Evolutionary conservation across 331 rosid species (phyloP), one percentile per base, ranked within the genome.

Genomic region (Rosa hybrid): DNA sequence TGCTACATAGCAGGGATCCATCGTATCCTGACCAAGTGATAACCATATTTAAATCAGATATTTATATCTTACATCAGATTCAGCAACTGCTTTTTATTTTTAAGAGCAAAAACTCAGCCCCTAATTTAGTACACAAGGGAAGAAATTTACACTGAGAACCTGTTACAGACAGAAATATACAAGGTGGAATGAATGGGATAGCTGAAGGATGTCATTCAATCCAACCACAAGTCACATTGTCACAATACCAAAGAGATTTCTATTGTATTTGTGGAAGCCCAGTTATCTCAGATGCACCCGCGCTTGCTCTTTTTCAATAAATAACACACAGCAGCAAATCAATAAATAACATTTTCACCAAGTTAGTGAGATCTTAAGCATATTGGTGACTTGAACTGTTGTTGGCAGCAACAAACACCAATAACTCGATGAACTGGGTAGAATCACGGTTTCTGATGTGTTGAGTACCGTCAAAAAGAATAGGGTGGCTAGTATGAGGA

Each of bases 231-330:
- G 84, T 82, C 76, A 71, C 75, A 4, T 20, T 14, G 60, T 54
- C 21, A 59, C 34, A 9, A 21, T 59, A 74, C 81, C 1, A 6
- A 9, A 20, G 17, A 71, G 80, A 76, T 51, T 85, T 81, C 76
- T 68, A 63, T 74, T 53, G 70, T 64, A 16, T 62, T 12, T 62
- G 50, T 68, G 70, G 75, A 76, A 71, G 72, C 89, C 67, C 76
- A 46, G 84, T 84, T 64, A 17, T 76, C 80, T 71, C 56, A 21
- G 81, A 87, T 77, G 84, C 77, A 79, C 63, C 81, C 83, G 72
- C 83, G 72, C 84, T 79, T 78, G 85, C 54, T 68, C 83, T 78
- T 64, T 77, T 73, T 44, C 53, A 75, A 77, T 68, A 83, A 57
- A 79, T 70, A 73, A 68, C 71, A 30, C 57, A 64, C 45, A 64